A percentile compares a stretch with the other conserved stretches of the same genome.
These are phyloP conservation scores for Musa balbisiana DNA, from an alignment of 202 grass and related monocot genomes.

Conservation along the genomic window DNA sequence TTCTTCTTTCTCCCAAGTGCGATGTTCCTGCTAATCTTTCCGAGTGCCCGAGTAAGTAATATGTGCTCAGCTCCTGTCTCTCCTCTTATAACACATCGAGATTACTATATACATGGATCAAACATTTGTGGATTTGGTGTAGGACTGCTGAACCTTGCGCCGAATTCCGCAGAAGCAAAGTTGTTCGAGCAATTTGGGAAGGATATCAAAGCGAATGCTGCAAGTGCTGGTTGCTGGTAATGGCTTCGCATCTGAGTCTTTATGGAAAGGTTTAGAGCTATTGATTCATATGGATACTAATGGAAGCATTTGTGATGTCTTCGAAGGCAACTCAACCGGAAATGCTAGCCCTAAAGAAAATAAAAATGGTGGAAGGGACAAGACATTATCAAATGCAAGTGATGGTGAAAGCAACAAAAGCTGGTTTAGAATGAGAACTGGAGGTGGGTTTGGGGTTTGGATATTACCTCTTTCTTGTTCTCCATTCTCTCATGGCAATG, in stretches of 20 bases:
- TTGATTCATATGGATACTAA: too few species aligned
- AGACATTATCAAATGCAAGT: not conserved
- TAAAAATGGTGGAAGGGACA: not conserved
- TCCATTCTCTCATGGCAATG: not conserved
- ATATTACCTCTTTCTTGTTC: not conserved
- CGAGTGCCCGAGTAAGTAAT: conserved; percentile 5
- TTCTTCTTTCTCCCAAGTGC: not conserved
- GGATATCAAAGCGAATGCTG: not conserved
- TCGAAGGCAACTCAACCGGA: not conserved
- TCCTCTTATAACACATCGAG: not conserved
- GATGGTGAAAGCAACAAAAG: not conserved
- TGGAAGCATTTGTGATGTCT: too few species aligned
- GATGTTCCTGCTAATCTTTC: not conserved
- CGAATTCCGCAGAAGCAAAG: conserved; percentile 2
- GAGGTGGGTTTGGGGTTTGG: not conserved
- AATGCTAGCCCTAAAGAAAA: not conserved
- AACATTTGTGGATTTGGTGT: not conserved
- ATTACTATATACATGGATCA: not conserved
- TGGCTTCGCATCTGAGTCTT: too few species aligned
- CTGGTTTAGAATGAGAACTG: not conserved
- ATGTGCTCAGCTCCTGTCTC: not conserved
- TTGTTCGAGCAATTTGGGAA: not conserved
- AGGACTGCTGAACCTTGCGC: conserved; percentile 1
- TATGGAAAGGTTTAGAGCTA: too few species aligned
- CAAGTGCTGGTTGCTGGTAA: too few species aligned